Percentiles rank a stretch among this genome's conserved stretches.
Conservation (phyloP, 306 rosid species). For the Prunus fruticosa region DNA sequence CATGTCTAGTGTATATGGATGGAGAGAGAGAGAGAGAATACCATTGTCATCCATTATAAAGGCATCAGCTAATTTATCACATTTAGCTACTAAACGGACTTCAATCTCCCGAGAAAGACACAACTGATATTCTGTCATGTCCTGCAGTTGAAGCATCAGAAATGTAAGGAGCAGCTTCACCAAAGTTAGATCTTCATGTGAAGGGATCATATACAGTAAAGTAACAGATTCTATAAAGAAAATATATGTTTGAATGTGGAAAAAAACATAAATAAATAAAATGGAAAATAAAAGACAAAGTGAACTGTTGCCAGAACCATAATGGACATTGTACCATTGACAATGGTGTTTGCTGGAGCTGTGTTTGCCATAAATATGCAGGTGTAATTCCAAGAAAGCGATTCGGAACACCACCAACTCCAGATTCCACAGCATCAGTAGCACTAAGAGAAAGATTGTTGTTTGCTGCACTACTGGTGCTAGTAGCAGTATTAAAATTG, state of each 20-base stretch:
- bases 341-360: conserved; percentile 64
- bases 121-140: conserved; percentile 80
- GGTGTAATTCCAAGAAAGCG: conserved; percentile 93
- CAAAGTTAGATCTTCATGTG: conserved; percentile 13
- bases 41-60: conserved; percentile 78
- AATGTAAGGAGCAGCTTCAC: conserved; percentile 2
- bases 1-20: not conserved
- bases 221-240: not conserved
- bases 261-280: not conserved
- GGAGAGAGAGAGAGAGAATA: conserved; percentile 18
- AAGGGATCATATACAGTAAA: not conserved
- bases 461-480: conserved; percentile 44
- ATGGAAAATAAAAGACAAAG: not conserved
- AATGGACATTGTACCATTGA: conserved; percentile 47
- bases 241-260: not conserved
- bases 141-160: conserved; percentile 42
- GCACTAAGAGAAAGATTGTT: conserved; percentile 37
- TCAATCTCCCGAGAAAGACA: conserved; percentile 83
- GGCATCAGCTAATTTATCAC: conserved; percentile 76
- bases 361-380: conserved; percentile 89
- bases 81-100: conserved; percentile 71
- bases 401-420: conserved; percentile 91
- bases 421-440: conserved; percentile 55
- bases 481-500: conserved; percentile 57
- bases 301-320: not conserved